phyloP scores from a whole-genome alignment of 495 filamentous ascomycete genomes.

The Neurospora sp. region DNA sequence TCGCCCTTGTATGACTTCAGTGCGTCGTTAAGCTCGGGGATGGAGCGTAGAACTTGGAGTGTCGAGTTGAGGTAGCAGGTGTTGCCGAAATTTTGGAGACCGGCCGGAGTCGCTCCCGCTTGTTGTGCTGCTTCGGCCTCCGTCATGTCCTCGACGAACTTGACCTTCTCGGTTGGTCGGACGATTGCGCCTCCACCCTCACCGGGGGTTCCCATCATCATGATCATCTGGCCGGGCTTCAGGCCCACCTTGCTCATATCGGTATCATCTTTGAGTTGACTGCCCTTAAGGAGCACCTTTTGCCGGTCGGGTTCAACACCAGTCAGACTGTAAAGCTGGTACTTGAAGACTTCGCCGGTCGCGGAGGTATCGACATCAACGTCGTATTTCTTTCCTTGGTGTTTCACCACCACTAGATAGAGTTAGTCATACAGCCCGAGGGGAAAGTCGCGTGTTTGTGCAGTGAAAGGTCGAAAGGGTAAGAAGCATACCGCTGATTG shows the following conservation, averaged over 20 bases:
- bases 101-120: conserved; percentile 78
- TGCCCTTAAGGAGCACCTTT: conserved; percentile 89
- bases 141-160: conserved; percentile 96
- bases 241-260: conserved; percentile 72
- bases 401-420: conserved; percentile 74
- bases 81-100: conserved; percentile 87
- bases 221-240: conserved; percentile 78
- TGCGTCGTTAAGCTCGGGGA: conserved; percentile 85
- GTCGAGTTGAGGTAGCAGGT: conserved; percentile 98
- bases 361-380: conserved; percentile 80
- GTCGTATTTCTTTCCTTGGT: conserved; percentile 87
- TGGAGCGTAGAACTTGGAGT: conserved; percentile 74
- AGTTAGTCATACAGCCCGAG: conserved; percentile 6
- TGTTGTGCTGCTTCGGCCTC: conserved; percentile 80
- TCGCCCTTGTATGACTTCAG: conserved; percentile 52
- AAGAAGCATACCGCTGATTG: conserved; percentile 16
- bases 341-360: conserved; percentile 88
- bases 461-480: not conserved
- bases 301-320: conserved; percentile 94
- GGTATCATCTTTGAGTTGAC: conserved; percentile 90
- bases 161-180: conserved; percentile 70
- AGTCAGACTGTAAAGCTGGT: conserved; percentile 87
- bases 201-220: conserved; percentile 93
- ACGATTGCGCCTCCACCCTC: conserved; percentile 49
- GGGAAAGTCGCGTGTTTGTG: not conserved